phyloP scores from a whole-genome alignment of 805 yeast genomes.

The Wickerhamomyces tratensis region DNA sequence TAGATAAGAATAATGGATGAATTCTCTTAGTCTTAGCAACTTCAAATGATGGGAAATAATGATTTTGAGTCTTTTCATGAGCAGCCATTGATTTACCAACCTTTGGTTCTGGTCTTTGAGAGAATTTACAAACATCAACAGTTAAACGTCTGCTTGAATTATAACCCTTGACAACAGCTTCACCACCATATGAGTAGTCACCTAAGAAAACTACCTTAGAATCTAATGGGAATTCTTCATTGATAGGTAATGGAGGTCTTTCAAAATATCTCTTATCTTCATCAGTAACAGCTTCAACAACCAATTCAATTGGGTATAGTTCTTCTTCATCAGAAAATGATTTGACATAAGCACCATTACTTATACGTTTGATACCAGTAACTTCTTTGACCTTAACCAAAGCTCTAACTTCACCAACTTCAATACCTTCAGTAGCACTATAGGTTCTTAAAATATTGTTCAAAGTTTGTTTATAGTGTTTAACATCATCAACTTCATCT shows the following conservation, averaged over 20 bases:
- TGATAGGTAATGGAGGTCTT: conserved; percentile 66
- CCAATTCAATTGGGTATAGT: conserved; percentile 65
- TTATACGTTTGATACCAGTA: conserved; percentile 63
- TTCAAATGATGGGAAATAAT: conserved; percentile 56
- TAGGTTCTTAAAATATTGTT: conserved; percentile 32
- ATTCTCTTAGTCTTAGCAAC: conserved; percentile 50
- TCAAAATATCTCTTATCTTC: conserved; percentile 68
- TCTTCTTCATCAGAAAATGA: conserved; percentile 47
- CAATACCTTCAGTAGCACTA: conserved; percentile 50
- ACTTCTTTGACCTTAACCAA: conserved; percentile 67
- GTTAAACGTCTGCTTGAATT: conserved; percentile 34
- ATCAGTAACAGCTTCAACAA: conserved; percentile 66
- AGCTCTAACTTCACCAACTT: conserved; percentile 41
- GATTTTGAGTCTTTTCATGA: conserved; percentile 43
- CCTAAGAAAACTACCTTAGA: conserved; percentile 74
- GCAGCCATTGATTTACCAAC: conserved; percentile 54
- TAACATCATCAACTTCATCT: conserved; percentile 36
- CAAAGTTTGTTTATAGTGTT: conserved; percentile 33
- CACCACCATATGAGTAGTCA: conserved; percentile 79
- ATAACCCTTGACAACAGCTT: conserved; percentile 58
- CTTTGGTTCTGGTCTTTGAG: conserved; percentile 43
- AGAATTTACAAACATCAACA: conserved; percentile 42
- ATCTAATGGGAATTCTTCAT: conserved; percentile 71
- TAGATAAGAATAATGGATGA: conserved; percentile 60
- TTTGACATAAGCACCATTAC: conserved; percentile 70